Evolutionary conservation across 768 basidiomycete genomes (phyloP).

Genomic region (Trametes sanguinea): DNA sequence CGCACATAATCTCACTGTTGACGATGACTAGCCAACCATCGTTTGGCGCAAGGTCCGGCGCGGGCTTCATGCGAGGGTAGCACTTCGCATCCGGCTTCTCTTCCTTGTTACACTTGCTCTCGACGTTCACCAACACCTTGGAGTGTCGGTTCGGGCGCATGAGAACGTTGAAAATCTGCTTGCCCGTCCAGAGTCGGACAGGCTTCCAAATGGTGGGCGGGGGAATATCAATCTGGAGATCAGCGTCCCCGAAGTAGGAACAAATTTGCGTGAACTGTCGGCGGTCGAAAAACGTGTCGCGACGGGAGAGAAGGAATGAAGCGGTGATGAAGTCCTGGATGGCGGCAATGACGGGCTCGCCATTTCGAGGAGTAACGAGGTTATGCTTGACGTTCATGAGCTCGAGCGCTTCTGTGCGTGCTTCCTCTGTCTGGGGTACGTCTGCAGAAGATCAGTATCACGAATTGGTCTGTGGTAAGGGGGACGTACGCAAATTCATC

Average conservation of each 20-base stretch:
- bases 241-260: slow-evolving; percentile 90
- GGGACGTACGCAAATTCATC: slow-evolving; percentile 91
- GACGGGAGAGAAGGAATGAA: slow-evolving; percentile 90
- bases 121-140: slow-evolving; percentile 89
- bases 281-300: slow-evolving; percentile 91
- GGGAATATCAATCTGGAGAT: slow-evolving; percentile 91
- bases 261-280: slow-evolving; percentile 96
- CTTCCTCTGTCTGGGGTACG: slow-evolving; percentile 98
- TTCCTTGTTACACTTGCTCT: slow-evolving; percentile 91
- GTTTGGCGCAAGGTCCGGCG: slow-evolving; percentile 89
- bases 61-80: slow-evolving; percentile 65
- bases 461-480: background rate
- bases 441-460: slow-evolving; percentile 48
- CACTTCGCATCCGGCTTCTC: slow-evolving; percentile 67
- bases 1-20: slow-evolving; percentile 99
- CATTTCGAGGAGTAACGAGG: slow-evolving; percentile 96
- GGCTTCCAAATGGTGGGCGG: slow-evolving; percentile 96
- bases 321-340: slow-evolving; percentile 99
- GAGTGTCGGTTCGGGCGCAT: slow-evolving; percentile 91
- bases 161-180: slow-evolving; percentile 96
- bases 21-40: slow-evolving; percentile 97
- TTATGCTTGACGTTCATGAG: slow-evolving; percentile 98
- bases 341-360: slow-evolving; percentile 98
- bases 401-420: slow-evolving; percentile 93
- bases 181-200: slow-evolving; percentile 92